phyloP scores from a whole-genome alignment of 2,329 filamentous ascomycete species.

The Diaporthe batatas region DNA sequence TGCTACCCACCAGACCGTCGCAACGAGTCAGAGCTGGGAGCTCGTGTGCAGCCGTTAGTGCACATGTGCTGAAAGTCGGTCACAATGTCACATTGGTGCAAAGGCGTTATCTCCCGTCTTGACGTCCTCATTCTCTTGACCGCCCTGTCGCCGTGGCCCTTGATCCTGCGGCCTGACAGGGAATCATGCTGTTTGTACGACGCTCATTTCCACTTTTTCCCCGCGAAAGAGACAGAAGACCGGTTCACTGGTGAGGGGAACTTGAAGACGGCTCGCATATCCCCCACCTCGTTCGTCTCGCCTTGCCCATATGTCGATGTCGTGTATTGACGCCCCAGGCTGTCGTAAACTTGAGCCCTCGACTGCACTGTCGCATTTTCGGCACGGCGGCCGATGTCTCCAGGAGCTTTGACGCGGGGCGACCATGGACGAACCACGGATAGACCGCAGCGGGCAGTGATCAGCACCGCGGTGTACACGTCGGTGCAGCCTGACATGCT shows the following conservation, averaged over 20 bases:
- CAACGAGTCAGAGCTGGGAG: constrained; percentile 22
- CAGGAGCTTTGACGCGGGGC: neutral
- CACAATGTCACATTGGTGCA: constrained; percentile 27
- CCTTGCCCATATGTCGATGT: neutral
- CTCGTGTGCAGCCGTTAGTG: constrained; percentile 23
- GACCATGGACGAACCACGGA: neutral
- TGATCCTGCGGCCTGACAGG: constrained; percentile 23
- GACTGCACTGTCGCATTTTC: constrained; percentile 7
- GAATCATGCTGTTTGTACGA: constrained; percentile 23
- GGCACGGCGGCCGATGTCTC: constrained; percentile 1
- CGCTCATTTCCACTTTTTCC: constrained; percentile 31
- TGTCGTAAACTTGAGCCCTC: neutral
- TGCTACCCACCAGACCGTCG: constrained; percentile 3
- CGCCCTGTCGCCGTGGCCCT: constrained; percentile 13
- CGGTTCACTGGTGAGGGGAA: neutral
- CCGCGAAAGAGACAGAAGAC: constrained; percentile 2
- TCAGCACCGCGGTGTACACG: neutral
- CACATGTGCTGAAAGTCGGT: constrained; percentile 17
- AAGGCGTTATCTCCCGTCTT: constrained; percentile 28
- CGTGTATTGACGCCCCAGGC: neutral
- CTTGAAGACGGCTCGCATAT: neutral
- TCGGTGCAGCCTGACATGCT: constrained; percentile 7
- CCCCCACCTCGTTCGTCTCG: neutral
- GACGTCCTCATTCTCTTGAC: constrained; percentile 16
- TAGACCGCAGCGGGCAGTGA: neutral